Evolutionary conservation across 2,329 filamentous ascomycete species (phyloP), one percentile per base, ranked within the genome.

Genomic region (Beauveria pseudobassiana): DNA sequence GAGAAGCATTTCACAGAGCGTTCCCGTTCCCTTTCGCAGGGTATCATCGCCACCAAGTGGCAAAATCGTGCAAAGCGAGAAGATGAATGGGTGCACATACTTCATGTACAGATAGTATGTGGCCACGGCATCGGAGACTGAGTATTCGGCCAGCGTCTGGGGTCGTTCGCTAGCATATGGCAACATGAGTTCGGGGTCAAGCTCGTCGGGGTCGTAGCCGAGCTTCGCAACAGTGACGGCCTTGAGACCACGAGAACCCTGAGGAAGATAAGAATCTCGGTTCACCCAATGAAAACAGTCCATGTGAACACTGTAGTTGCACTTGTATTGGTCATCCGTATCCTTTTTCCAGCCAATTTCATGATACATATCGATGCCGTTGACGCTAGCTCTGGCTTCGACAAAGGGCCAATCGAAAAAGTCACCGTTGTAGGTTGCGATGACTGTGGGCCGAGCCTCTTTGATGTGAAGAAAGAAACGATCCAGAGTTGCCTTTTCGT

Each of bases 331-430:
- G 70, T 98, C 96, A 71, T 99, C 95, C 69, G 79, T 90, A 75
- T 96, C 95, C 75, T 95, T 98, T 69, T 88, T 88, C 83, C 96
- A 99, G 5, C 95, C 95, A 69, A 97, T 99, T 73, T 99, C 96
- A 65, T 89, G 90, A 76, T 99, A 99, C 95, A 99, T 98, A 75
- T 99, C 95, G 72, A 99, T 97, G 34, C 96, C 95, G 68, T 96
- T 88, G 66, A 97, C 84, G 71, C 92, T 96, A 30, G 96, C 91
- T 77, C 95, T 83, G 50, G 95, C 87, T 78, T 99, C 95, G 26
- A 99, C 92, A 71, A 96, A 99, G 0, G 95, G 93, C 95, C 95
- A 99, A 87, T 99, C 95, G 87, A 99, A 99, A 74, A 99, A 99
- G 79, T 99, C 95, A 78, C 95, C 95, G 91, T 99, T 99, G 82